Evolutionary conservation across 2,329 filamentous ascomycete genomes (phyloP).

Genomic region (Sporothrix globosa): DNA sequence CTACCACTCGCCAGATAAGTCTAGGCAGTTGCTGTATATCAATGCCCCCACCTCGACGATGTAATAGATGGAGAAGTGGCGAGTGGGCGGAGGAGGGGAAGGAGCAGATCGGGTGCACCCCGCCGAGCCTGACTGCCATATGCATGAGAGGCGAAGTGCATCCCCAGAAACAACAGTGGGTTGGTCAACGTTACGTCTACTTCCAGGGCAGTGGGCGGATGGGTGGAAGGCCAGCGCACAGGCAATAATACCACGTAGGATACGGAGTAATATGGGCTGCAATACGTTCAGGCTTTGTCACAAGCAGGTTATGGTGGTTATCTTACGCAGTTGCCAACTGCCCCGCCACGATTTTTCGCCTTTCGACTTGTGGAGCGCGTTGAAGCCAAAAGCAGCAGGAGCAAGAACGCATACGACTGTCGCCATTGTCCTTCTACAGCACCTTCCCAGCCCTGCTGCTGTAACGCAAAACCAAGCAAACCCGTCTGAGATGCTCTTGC

Average conservation of each 20-base stretch:
- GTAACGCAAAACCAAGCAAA: not conserved
- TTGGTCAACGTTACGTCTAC: slow-evolving; percentile 4
- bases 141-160: slow-evolving; percentile 12
- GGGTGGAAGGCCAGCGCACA: not conserved
- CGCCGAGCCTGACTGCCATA: slow-evolving; percentile 1
- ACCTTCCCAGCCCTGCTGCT: not conserved
- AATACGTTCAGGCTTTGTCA: not conserved
- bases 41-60: slow-evolving; percentile 8
- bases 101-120: slow-evolving; percentile 13
- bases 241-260: slow-evolving; percentile 12
- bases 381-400: slow-evolving; percentile 4
- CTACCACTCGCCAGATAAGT: not conserved
- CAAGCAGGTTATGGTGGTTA: not conserved
- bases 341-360: slow-evolving; percentile 4
- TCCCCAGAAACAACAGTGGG: not conserved
- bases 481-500: not conserved
- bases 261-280: not conserved
- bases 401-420: not conserved
- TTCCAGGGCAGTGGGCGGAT: not conserved
- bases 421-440: not conserved
- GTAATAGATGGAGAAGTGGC: no score
- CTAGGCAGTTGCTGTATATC: not conserved
- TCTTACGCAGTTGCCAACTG: not conserved
- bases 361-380: not conserved
- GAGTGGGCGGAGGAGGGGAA: not conserved